Evolutionary conservation across 2,329 filamentous ascomycete species (phyloP), one percentile per base, ranked within the genome.

Genomic region (Malbranchea zuffiana): DNA sequence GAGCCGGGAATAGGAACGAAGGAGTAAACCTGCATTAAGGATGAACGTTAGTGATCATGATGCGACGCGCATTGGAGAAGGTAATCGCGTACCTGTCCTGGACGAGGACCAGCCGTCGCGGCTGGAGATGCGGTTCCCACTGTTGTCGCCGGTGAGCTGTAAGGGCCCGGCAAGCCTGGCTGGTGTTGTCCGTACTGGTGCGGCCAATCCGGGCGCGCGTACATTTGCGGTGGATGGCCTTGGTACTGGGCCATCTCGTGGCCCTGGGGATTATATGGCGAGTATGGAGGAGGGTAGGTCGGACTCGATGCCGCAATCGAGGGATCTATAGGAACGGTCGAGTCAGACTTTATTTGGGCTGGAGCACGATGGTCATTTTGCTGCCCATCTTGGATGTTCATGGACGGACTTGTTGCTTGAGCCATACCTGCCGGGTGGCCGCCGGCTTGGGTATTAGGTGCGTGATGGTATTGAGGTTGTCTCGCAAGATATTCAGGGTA

Each of bases 401-500:
- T 75, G 68, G 84, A 94, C 86, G 84, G 83, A 94, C 87, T 94
- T 81, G 84, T 84, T 80, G 85, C 77, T 84, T 94, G 86, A 77
- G 87, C 85, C 87, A 95, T 95, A 79, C 80, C 81, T 78, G 77
- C 81, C 66, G 80, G 75, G n/a, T n/a, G n/a, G 66, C 77, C 77
- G 66, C 74, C 78, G 63, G 78, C 73, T 61, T 77, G 75, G 62
- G 74, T 78, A 68, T 74, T 75, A 41, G 63, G 83, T 69, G 64
- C 78, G 55, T 64, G 78, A 65, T 85, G 80, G 70, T 90, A 90
- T 57, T 79, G 73, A 52, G 59, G 62, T 42, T 68, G 69, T 57
- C 85, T 82, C 66, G 83, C 78, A 60, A 90, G 75, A 63, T 92
- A 86, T 54, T 93, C 85, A 60, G 83, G 81, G 57, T 88, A 93